Evolutionary conservation across 805 yeast species (phyloP).

Genomic region (Ogataea ganodermae): DNA sequence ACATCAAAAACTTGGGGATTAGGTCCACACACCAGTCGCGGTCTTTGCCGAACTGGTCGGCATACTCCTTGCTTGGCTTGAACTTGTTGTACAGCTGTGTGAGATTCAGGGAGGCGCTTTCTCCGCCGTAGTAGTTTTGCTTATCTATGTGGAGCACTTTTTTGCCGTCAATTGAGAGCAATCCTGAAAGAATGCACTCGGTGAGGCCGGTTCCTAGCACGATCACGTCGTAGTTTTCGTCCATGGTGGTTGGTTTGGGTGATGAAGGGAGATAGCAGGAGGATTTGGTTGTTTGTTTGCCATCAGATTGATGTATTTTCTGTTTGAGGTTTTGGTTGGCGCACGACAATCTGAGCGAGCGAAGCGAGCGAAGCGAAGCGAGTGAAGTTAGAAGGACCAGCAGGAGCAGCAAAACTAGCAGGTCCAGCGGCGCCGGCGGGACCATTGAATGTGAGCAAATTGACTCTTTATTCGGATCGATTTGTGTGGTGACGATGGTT

Average conservation of each 20-base stretch:
- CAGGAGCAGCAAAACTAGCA: background rate
- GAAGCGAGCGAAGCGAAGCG: no score
- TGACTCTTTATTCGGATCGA: no score
- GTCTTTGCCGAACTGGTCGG: constrained; percentile 77
- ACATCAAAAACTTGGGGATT: constrained; percentile 96
- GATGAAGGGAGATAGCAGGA: background rate
- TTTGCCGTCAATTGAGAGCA: constrained; percentile 96
- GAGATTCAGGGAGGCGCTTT: constrained; percentile 80
- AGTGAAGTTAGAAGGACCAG: no score
- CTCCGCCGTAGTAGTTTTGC: constrained; percentile 96
- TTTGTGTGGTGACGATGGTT: no score
- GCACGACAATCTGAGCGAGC: no score
- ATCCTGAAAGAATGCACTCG: constrained; percentile 92
- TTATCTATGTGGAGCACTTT: constrained; percentile 95
- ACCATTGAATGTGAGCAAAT: no score
- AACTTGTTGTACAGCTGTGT: constrained; percentile 77
- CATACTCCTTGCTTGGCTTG: constrained; percentile 77
- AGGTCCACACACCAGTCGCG: constrained; percentile 98
- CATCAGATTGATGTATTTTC: background rate
- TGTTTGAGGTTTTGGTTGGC: background rate
- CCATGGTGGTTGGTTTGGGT: constrained; percentile 51
- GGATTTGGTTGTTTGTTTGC: background rate
- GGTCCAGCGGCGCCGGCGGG: no score
- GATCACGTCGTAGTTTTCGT: constrained; percentile 95
- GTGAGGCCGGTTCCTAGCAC: constrained; percentile 94